phyloP scores from a whole-genome alignment of 2,329 filamentous ascomycete genomes.

The Tolypocladium guangdongense region DNA sequence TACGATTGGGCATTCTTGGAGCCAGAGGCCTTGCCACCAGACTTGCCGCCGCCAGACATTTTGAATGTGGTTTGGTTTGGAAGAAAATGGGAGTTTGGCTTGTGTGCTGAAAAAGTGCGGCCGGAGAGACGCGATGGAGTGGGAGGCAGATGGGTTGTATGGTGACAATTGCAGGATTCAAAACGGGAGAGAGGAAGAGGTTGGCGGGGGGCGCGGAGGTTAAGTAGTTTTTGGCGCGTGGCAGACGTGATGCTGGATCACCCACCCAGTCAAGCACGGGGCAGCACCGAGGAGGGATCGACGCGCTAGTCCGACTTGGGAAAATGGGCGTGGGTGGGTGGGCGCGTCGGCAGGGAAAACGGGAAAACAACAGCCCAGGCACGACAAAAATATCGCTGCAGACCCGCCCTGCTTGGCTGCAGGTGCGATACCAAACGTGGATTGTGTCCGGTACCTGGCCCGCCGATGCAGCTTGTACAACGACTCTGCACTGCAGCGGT shows the following conservation, averaged over 20 bases:
- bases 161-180: constrained; percentile 23
- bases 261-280: constrained; percentile 13
- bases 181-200: constrained; percentile 22
- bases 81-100: neutral
- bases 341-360: neutral
- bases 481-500: neutral
- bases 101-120: neutral
- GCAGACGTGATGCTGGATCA: constrained; percentile 39
- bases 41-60: constrained; percentile 99
- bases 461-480: neutral
- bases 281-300: neutral
- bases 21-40: constrained; percentile 98
- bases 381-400: neutral
- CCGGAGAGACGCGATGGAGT: neutral
- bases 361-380: neutral
- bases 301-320: constrained; percentile 19
- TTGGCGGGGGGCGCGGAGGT: constrained; percentile 35
- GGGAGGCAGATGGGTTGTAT: constrained; percentile 23
- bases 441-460: neutral
- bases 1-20: constrained; percentile 99
- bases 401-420: neutral
- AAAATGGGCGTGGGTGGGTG: constrained; percentile 17
- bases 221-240: constrained; percentile 47
- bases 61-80: constrained; percentile 43
- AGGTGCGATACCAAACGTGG: neutral